phyloP scores from a whole-genome alignment of 352 stramenopile genomes.

The Globisporangium spiculum region DNA sequence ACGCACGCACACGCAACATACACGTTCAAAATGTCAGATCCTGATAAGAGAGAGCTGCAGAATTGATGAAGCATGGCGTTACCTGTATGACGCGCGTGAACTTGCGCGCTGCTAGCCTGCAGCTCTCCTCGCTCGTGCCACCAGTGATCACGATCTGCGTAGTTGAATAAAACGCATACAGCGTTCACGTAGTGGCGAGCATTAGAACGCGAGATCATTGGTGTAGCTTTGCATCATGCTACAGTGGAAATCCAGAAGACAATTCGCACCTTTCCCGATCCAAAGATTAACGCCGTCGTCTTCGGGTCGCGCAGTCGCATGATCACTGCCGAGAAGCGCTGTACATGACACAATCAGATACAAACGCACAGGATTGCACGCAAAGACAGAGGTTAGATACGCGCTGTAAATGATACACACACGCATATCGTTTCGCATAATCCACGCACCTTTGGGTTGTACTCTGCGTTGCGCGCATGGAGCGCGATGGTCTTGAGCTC shows the following conservation, averaged over 20 bases:
- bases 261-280: constrained; percentile 87
- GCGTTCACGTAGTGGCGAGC: not conserved
- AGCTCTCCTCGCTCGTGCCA: constrained; percentile 80
- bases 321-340: constrained; percentile 96
- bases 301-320: constrained; percentile 95
- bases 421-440: not conserved
- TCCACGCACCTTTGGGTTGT: constrained; percentile 95
- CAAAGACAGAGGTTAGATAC: not conserved
- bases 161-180: not conserved
- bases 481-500: constrained; percentile 97
- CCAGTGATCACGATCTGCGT: constrained; percentile 82
- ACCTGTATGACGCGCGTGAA: constrained; percentile 86
- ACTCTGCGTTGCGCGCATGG: constrained; percentile 98
- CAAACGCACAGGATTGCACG: not conserved
- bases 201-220: not conserved
- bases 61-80: constrained; percentile 2
- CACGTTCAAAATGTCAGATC: not conserved
- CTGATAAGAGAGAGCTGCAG: not conserved
- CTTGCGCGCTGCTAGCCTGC: constrained; percentile 77
- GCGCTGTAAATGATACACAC: not conserved
- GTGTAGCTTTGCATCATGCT: not conserved
- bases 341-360: not conserved
- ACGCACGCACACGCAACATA: not conserved
- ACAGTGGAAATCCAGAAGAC: not conserved
- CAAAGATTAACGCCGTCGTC: constrained; percentile 98